These are phyloP conservation scores for Gossypium armourianum DNA, from an alignment of 441 rosid genomes.

Conservation along the genomic window DNA sequence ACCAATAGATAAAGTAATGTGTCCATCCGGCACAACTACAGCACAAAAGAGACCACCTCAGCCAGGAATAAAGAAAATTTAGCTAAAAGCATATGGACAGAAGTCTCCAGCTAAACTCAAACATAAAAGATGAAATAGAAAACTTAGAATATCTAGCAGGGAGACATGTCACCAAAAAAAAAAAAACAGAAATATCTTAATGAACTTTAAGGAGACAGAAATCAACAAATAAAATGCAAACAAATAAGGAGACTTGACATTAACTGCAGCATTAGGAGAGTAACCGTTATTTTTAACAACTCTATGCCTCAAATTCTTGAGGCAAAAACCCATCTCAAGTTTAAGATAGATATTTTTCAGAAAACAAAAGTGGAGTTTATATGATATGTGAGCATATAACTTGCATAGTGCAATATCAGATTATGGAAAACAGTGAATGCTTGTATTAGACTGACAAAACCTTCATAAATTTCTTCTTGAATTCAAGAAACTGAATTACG, in stretches of 20 bases:
- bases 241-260: neutral
- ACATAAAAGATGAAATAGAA: neutral
- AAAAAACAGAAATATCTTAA: neutral
- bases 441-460: neutral
- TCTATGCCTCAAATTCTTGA: neutral
- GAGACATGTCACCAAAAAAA: neutral
- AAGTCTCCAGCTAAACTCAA: neutral
- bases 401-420: neutral
- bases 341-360: neutral
- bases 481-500: neutral
- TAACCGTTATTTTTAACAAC: conserved; percentile 5
- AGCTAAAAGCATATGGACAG: neutral
- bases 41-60: conserved; percentile 13
- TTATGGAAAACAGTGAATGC: neutral
- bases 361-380: neutral
- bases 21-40: conserved; percentile 75
- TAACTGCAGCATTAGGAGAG: neutral
- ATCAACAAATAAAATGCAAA: neutral
- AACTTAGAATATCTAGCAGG: neutral
- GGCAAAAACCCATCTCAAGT: neutral
- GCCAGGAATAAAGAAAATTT: neutral
- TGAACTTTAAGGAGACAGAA: neutral
- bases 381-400: neutral
- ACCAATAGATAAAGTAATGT: conserved; percentile 77
- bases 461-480: neutral